A percentile compares a stretch with the other conserved stretches of the same genome.
These are phyloP conservation scores for Huntiella omanensis DNA, from an alignment of 2,329 filamentous ascomycete genomes.

Conservation along the genomic window DNA sequence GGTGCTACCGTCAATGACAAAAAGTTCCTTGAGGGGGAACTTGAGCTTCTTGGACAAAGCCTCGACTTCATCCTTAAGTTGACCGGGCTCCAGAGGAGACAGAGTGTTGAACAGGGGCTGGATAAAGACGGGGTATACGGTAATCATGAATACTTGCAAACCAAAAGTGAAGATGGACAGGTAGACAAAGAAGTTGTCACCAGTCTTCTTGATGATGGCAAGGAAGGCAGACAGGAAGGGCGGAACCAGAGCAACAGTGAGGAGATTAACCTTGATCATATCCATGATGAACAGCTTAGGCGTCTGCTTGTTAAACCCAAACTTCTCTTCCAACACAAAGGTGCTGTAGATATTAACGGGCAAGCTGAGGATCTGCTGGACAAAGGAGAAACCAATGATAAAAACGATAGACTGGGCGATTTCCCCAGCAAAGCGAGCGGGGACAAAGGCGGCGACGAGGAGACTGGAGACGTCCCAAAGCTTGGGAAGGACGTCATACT, in stretches of 20 bases:
- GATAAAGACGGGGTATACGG: conserved; percentile 87
- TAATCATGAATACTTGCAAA: conserved; percentile 86
- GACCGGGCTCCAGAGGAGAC: conserved; percentile 71
- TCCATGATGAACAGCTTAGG: conserved; percentile 73
- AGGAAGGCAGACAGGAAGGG: conserved; percentile 86
- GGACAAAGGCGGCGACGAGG: conserved; percentile 55
- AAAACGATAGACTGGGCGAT: conserved; percentile 89
- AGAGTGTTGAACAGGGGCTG: conserved; percentile 97
- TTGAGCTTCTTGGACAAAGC: conserved; percentile 62
- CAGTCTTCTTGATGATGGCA: conserved; percentile 84
- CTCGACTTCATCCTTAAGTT: conserved; percentile 77
- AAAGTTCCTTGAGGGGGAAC: conserved; percentile 81
- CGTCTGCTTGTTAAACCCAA: conserved; percentile 98
- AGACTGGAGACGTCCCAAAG: conserved; percentile 70
- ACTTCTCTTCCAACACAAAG: conserved; percentile 90
- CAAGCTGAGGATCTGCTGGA: conserved; percentile 61
- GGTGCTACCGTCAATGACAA: conserved; percentile 87
- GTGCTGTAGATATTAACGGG: conserved; percentile 80
- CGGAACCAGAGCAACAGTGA: conserved; percentile 61
- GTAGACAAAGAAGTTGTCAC: conserved; percentile 92
- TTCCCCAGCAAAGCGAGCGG: conserved; percentile 67
- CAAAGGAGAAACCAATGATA: conserved; percentile 67
- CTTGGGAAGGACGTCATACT: conserved; percentile 77
- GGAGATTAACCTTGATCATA: conserved; percentile 74
- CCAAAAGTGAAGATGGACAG: conserved; percentile 83